Base-by-base conservation (phyloP, 2,329 filamentous ascomycete species). In the Sporothrix luriei region DNA sequence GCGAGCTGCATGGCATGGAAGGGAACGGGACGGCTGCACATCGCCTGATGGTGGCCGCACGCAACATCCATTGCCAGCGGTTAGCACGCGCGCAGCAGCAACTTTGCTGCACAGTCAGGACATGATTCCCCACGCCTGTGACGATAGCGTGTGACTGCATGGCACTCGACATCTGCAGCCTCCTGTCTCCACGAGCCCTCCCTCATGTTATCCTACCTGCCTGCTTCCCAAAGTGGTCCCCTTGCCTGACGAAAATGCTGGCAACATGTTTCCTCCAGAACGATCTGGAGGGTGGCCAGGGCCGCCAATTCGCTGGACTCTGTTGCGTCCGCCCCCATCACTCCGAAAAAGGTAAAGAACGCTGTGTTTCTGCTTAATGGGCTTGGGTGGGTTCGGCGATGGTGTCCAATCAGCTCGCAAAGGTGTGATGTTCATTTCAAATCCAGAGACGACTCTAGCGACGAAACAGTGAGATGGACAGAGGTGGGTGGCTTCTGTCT, bases 371-470 rank as follows among this genome's bases (percentile, higher is more conserved):
- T 59, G 26, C 54, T 55, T 57, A n/a, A 29, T 46, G 64, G 51
- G 7, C 26, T 51, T 57, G 49, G 21, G 16, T n/a, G 33, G 46
- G 46, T 7, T 40, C 14, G 49, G 21, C 26, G 48, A 14, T 16
- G 16, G 29, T 49, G 70, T 38, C 80, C 79, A 82, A 82, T 82
- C 71, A 78, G 52, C 46, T 6, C 19, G 4, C 59, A 38, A 51
- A 73, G 68, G 67, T 55, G 70, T 43, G 66, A 52, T 75, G 76
- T 76, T 81, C 81, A 78, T 79, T 79, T 79, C 33, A 75, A 77
- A 48, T 65, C 74, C 72, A 76, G 72, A 68, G 67, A 70, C 72
- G 72, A 72, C 73, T 74, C 73, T 65, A 66, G 64, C 71, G 73
- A 70, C 72, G 70, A 14, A 11, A 33, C 38, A 19, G 40, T 16